These are phyloP conservation scores for Dryas octopetala DNA, from an alignment of 306 rosid species.

Conservation along the genomic window DNA sequence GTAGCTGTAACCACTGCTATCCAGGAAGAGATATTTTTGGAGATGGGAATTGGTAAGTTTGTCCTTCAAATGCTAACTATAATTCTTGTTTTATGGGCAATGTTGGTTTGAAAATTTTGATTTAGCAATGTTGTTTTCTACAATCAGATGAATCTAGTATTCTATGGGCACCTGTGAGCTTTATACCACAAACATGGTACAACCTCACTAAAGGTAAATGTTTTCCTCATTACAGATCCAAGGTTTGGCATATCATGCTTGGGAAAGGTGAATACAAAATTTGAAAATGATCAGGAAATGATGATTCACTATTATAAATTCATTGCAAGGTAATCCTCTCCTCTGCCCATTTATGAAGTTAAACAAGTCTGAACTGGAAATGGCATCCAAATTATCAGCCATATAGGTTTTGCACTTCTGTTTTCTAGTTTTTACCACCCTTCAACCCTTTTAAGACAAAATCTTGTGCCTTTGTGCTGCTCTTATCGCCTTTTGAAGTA, in stretches of 20 bases:
- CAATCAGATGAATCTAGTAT: neutral
- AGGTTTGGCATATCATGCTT: conserved; percentile 69
- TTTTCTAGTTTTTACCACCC: neutral
- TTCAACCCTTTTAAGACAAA: neutral
- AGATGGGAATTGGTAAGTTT: conserved; percentile 80
- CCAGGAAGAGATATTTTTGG: conserved; percentile 79
- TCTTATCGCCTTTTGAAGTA: neutral
- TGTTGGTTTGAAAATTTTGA: too few species aligned
- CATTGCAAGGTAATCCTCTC: conserved; percentile 50
- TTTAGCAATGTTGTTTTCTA: neutral
- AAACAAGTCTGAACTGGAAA: neutral
- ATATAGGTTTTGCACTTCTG: neutral
- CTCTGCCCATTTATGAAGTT: neutral
- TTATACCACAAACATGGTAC: neutral
- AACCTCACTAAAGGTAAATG: neutral
- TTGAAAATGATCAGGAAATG: conserved; percentile 73
- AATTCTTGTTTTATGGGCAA: neutral
- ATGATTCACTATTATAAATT: conserved; percentile 68
- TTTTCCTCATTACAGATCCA: conserved; percentile 53
- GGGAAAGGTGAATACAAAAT: conserved; percentile 59
- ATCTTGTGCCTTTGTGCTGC: neutral
- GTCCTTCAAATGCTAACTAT: conserved; percentile 6
- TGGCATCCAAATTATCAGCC: neutral
- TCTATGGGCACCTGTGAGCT: neutral
- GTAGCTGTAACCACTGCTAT: conserved; percentile 83